phyloP scores from a whole-genome alignment of 2,329 filamentous ascomycete species.

The Eutypa lata region DNA sequence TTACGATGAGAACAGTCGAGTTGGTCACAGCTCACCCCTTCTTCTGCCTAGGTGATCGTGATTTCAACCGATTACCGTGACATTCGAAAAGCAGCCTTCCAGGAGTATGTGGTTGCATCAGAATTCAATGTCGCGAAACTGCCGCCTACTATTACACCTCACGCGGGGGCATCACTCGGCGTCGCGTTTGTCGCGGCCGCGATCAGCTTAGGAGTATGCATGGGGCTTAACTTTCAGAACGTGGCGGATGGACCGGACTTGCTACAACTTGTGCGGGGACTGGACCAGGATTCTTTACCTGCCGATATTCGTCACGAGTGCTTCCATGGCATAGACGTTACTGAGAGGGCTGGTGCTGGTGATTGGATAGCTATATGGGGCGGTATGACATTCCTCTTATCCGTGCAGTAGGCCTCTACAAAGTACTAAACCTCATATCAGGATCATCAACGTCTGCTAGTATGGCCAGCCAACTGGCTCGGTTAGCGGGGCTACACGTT shows the following conservation, averaged over 20 bases:
- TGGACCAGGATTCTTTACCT: conserved; percentile 49
- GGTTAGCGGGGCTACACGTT: conserved; percentile 61
- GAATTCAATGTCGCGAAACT: conserved; percentile 64
- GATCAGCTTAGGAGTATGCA: conserved; percentile 64
- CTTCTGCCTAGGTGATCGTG: conserved; percentile 51
- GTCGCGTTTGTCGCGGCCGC: conserved; percentile 70
- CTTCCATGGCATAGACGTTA: conserved; percentile 47
- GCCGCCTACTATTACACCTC: conserved; percentile 48
- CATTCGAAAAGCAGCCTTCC: conserved; percentile 67
- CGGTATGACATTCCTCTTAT: conserved; percentile 29
- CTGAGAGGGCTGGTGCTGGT: conserved; percentile 54
- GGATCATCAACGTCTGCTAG: conserved; percentile 66
- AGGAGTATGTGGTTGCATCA: conserved; percentile 64
- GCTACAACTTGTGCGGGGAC: conserved; percentile 42
- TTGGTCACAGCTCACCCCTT: not conserved
- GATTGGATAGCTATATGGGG: conserved; percentile 77
- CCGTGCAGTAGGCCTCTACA: not conserved
- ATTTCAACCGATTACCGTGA: conserved; percentile 75
- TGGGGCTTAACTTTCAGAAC: conserved; percentile 63
- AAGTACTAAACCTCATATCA: not conserved
- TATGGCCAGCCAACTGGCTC: conserved; percentile 64
- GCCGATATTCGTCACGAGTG: conserved; percentile 62
- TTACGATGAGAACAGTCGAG: not conserved
- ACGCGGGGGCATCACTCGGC: conserved; percentile 61
- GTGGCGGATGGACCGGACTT: conserved; percentile 57